phyloP scores from a whole-genome alignment of 176 grass and related monocot genomes.

The Carex scoparia region DNA sequence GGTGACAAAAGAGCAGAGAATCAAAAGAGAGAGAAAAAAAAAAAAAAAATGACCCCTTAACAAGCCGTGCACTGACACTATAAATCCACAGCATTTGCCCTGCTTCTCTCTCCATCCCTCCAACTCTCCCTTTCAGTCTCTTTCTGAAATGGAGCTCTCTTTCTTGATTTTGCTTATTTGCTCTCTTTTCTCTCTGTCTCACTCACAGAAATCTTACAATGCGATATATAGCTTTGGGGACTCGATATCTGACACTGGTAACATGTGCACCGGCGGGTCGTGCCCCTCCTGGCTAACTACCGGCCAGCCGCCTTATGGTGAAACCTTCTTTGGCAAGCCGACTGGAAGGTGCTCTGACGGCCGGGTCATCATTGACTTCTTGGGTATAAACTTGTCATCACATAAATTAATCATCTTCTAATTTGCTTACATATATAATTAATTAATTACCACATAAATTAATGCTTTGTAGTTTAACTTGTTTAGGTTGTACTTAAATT shows the following conservation, averaged over 20 bases:
- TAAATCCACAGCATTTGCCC: conserved; percentile 12
- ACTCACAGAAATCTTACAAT: conserved; percentile 41
- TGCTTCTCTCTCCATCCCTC: neutral
- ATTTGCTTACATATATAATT: neutral
- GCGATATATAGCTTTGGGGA: conserved; percentile 80
- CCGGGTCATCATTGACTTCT: conserved; percentile 66
- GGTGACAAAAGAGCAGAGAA: conserved; percentile 24
- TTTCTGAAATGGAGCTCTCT: neutral
- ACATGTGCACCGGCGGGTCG: conserved; percentile 44
- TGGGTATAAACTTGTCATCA: conserved; percentile 34
- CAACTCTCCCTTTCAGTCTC: neutral
- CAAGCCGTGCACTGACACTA: conserved; percentile 19
- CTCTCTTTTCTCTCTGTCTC: conserved; percentile 17
- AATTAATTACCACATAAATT: neutral
- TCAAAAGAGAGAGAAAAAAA: conserved; percentile 20
- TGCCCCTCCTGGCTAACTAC: conserved; percentile 61
- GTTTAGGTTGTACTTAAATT: neutral
- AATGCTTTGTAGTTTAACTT: neutral
- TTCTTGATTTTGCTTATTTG: conserved; percentile 12
- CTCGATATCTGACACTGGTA: conserved; percentile 78
- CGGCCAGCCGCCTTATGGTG: conserved; percentile 48
- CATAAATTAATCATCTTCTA: neutral
- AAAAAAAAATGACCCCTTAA: conserved; percentile 20
- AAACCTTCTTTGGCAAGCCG: conserved; percentile 71
- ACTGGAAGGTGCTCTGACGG: conserved; percentile 78